Percentiles rank a stretch among this genome's conserved stretches.
Conservation (phyloP, 2,329 filamentous ascomycete genomes). For the Lachnellula cervina region DNA sequence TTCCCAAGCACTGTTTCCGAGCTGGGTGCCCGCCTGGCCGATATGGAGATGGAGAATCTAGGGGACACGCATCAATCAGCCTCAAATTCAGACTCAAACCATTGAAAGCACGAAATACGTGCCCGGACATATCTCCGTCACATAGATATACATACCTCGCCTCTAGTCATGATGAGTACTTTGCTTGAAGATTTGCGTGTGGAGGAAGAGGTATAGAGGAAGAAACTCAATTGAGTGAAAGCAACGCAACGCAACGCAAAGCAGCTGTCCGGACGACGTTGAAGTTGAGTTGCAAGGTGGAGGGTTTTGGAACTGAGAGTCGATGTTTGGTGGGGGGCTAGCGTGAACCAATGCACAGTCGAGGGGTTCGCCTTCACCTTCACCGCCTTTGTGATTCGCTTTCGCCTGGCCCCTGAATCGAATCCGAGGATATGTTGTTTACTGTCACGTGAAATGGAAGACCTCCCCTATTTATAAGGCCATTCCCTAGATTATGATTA, state of each 20-base stretch:
- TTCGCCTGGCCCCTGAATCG: not conserved
- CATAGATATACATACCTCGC: constrained; percentile 21
- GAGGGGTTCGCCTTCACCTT: not conserved
- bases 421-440: not conserved
- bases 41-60: constrained; percentile 64
- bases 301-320: not conserved
- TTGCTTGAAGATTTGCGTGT: not conserved
- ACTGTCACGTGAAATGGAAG: not conserved
- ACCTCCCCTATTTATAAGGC: too few species aligned
- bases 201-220: not conserved
- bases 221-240: not conserved
- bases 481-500: too few species aligned
- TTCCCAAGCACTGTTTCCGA: constrained; percentile 66
- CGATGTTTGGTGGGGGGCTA: not conserved
- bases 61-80: constrained; percentile 3
- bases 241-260: not conserved
- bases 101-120: not conserved
- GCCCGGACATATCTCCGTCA: not conserved
- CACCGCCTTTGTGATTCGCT: not conserved
- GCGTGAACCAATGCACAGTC: not conserved
- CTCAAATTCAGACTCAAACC: not conserved
- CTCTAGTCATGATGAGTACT: constrained; percentile 23
- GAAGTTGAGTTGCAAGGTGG: not conserved
- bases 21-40: constrained; percentile 63
- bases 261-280: not conserved